These are phyloP conservation scores for Orbilia brochopaga DNA, from an alignment of 2,329 filamentous ascomycete species.

Conservation along the genomic window DNA sequence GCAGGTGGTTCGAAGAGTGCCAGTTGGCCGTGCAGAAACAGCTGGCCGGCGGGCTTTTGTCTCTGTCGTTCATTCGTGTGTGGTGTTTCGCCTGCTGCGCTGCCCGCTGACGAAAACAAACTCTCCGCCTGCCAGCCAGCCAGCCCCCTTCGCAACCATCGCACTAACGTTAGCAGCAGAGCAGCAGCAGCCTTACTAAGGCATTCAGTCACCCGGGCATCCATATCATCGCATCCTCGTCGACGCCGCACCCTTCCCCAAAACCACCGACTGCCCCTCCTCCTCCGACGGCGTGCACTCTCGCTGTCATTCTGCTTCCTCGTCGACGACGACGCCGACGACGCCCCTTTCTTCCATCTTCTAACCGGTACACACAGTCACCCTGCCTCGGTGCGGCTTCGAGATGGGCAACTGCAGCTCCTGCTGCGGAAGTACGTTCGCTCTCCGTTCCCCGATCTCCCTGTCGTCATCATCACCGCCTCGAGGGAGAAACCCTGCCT, in stretches of 20 bases:
- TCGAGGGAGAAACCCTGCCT: slow-evolving; percentile 18
- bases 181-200: too few species aligned
- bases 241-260: too few species aligned
- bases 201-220: too few species aligned
- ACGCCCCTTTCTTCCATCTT: background rate
- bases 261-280: too few species aligned
- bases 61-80: background rate
- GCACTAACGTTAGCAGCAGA: slow-evolving; percentile 17
- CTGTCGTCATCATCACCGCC: slow-evolving; percentile 20
- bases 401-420: slow-evolving; percentile 68
- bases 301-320: too few species aligned
- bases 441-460: slow-evolving; percentile 22
- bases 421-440: slow-evolving; percentile 58
- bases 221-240: too few species aligned
- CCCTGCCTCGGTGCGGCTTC: slow-evolving; percentile 50
- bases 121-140: slow-evolving; percentile 17
- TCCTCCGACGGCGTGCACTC: background rate
- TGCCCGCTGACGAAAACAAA: slow-evolving; percentile 2
- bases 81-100: background rate
- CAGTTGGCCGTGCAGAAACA: slow-evolving; percentile 50
- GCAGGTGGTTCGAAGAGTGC: slow-evolving; percentile 21
- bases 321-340: too few species aligned
- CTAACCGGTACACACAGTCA: background rate
- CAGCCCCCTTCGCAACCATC: slow-evolving; percentile 11
- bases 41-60: slow-evolving; percentile 8